A percentile compares a stretch with the other conserved stretches of the same genome.
Conservation (phyloP, 2,329 filamentous ascomycete species). For the Pseudogymnoascus verrucosus region DNA sequence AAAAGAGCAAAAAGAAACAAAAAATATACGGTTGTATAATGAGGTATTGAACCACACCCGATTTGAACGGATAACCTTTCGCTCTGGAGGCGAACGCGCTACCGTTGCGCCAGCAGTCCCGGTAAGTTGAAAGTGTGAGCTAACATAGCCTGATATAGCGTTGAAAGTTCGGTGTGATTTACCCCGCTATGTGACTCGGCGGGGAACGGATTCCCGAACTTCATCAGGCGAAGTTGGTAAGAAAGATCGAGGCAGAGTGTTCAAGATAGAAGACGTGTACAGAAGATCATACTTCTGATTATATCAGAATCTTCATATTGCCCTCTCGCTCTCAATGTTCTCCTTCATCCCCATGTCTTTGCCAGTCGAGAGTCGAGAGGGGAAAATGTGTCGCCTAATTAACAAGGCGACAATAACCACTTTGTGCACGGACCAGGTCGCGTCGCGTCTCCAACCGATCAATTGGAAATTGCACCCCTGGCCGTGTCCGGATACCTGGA, state of each 20-base stretch:
- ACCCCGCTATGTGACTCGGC: not conserved
- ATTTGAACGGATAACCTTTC: slow-evolving; percentile 11
- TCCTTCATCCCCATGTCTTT: not conserved
- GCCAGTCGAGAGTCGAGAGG: not conserved
- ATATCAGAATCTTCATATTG: not conserved
- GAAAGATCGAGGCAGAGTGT: not conserved
- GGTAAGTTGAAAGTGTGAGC: not conserved
- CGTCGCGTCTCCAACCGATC: slow-evolving; percentile 3
- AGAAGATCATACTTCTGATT: not conserved
- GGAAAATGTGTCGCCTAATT: not conserved
- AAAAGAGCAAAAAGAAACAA: not conserved
- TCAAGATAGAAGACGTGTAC: too few species aligned
- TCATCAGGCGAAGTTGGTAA: not conserved
- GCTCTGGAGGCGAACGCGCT: slow-evolving; percentile 11
- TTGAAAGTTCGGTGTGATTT: not conserved
- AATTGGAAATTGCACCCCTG: slow-evolving; percentile 1
- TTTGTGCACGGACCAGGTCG: slow-evolving; percentile 1
- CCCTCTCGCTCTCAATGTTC: not conserved
- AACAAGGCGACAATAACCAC: not conserved
- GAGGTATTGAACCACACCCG: slow-evolving; percentile 10
- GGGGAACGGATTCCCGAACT: not conserved
- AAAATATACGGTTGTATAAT: slow-evolving; percentile 1
- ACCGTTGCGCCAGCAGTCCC: slow-evolving; percentile 10
- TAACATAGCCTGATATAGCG: not conserved
- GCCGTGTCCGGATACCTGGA: not conserved